These are phyloP conservation scores for Nicotiana tabacum DNA, from an alignment of 257 asterid species.

Conservation along the genomic window DNA sequence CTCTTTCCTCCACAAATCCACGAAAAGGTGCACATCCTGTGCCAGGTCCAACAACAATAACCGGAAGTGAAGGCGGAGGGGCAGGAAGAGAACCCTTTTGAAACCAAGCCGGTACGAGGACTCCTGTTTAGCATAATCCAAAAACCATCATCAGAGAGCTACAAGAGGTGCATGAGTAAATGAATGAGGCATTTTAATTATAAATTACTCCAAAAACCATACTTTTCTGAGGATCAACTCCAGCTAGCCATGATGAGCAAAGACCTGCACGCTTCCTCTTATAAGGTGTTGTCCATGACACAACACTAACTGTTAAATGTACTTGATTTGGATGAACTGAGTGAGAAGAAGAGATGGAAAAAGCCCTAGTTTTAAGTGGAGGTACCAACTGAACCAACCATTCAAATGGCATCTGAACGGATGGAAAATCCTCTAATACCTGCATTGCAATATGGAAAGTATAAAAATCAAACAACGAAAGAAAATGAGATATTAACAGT, in stretches of 20 bases:
- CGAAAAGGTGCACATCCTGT: slow-evolving; percentile 97
- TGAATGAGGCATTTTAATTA: not conserved
- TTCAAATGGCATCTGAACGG: slow-evolving; percentile 86
- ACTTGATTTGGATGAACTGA: slow-evolving; percentile 80
- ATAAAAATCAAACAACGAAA: not conserved
- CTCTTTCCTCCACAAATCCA: slow-evolving; percentile 85
- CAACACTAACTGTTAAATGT: slow-evolving; percentile 77
- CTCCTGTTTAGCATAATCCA: slow-evolving; percentile 40
- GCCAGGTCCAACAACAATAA: slow-evolving; percentile 93
- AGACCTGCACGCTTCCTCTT: slow-evolving; percentile 81
- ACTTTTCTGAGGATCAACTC: slow-evolving; percentile 74
- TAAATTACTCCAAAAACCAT: slow-evolving; percentile 11
- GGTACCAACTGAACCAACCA: slow-evolving; percentile 96
- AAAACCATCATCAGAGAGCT: not conserved
- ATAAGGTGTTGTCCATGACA: slow-evolving; percentile 87
- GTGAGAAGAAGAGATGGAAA: slow-evolving; percentile 82
- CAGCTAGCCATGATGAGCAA: slow-evolving; percentile 93
- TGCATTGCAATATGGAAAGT: slow-evolving; percentile 20
- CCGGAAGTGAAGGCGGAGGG: slow-evolving; percentile 80
- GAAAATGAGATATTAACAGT: slow-evolving; percentile 6
- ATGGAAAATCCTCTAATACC: slow-evolving; percentile 93
- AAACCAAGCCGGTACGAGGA: slow-evolving; percentile 70
- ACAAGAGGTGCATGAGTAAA: not conserved
- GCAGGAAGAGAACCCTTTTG: slow-evolving; percentile 76
- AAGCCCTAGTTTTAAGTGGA: slow-evolving; percentile 73